phyloP scores from a whole-genome alignment of 176 grass and related monocot species.

The Bothriochloa decipiens region DNA sequence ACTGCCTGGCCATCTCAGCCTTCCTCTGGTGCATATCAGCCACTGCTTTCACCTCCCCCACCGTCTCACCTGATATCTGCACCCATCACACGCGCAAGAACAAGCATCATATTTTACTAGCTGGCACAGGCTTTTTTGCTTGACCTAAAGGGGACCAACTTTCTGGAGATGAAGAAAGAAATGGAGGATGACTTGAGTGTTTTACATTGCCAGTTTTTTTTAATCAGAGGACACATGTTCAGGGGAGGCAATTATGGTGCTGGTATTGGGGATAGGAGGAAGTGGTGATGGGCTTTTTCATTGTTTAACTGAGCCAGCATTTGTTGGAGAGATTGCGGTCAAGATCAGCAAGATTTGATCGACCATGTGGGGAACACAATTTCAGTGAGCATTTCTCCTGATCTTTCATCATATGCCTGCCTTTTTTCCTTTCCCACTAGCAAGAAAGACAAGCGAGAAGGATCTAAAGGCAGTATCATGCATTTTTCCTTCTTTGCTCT shows the following conservation, averaged over 20 bases:
- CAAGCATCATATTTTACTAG: conserved; percentile 22
- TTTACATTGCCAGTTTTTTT: conserved; percentile 18
- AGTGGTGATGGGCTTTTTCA: conserved; percentile 37
- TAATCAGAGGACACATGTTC: conserved; percentile 35
- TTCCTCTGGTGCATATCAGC: conserved; percentile 29
- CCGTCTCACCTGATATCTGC: conserved; percentile 34
- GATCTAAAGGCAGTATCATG: conserved; percentile 26
- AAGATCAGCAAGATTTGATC: conserved; percentile 43
- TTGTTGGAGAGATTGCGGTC: conserved; percentile 29
- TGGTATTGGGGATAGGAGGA: conserved; percentile 20
- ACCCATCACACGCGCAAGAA: conserved; percentile 14
- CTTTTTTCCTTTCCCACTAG: conserved; percentile 43
- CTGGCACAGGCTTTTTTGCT: conserved; percentile 32
- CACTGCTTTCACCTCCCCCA: conserved; percentile 22
- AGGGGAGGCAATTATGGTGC: conserved; percentile 40
- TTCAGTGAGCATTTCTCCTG: conserved; percentile 47
- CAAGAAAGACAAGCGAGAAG: conserved; percentile 33
- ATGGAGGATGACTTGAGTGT: conserved; percentile 17
- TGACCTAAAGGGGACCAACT: conserved; percentile 45
- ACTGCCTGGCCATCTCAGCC: conserved; percentile 26
- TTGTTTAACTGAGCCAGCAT: conserved; percentile 31
- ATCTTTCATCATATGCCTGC: conserved; percentile 38
- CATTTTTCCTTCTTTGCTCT: conserved; percentile 9
- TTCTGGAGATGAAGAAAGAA: conserved; percentile 43
- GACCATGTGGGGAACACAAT: conserved; percentile 44